These are phyloP conservation scores for Solanum etuberosum DNA, from an alignment of 257 asterid genomes.

Conservation along the genomic window DNA sequence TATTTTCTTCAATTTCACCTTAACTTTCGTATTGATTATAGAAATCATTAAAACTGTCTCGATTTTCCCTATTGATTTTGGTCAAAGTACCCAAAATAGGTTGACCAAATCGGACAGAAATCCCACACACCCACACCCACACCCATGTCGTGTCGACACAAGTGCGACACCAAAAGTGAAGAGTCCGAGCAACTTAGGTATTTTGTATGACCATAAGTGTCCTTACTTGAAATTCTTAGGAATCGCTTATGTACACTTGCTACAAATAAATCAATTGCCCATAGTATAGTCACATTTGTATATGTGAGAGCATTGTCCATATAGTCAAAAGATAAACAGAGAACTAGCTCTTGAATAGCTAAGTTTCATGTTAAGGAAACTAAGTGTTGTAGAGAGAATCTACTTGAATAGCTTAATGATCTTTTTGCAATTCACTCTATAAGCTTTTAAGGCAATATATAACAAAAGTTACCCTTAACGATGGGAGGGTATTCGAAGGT, in stretches of 20 bases:
- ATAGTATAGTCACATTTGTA: neutral
- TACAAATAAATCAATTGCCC: neutral
- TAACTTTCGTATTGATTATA: neutral
- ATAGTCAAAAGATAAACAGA: neutral
- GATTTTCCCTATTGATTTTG: neutral
- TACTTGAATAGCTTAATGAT: neutral
- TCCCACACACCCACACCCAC: too few relatives aligned
- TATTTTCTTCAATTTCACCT: neutral
- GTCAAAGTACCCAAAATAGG: neutral
- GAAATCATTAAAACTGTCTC: neutral
- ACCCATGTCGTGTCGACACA: too few relatives aligned
- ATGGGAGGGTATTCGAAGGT: neutral
- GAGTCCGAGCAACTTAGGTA: neutral
- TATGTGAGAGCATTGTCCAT: neutral
- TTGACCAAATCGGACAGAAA: neutral
- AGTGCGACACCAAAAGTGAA: neutral
- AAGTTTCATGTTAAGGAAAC: neutral
- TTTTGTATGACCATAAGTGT: neutral
- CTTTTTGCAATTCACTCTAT: neutral
- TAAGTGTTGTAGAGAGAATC: neutral
- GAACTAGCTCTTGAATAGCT: neutral
- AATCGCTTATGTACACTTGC: neutral
- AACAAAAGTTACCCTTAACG: neutral
- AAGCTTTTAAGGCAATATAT: neutral
- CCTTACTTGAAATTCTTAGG: neutral